These are phyloP conservation scores for Zymoseptoria pseudotritici DNA, from an alignment of 2,329 filamentous ascomycete genomes.

Conservation along the genomic window DNA sequence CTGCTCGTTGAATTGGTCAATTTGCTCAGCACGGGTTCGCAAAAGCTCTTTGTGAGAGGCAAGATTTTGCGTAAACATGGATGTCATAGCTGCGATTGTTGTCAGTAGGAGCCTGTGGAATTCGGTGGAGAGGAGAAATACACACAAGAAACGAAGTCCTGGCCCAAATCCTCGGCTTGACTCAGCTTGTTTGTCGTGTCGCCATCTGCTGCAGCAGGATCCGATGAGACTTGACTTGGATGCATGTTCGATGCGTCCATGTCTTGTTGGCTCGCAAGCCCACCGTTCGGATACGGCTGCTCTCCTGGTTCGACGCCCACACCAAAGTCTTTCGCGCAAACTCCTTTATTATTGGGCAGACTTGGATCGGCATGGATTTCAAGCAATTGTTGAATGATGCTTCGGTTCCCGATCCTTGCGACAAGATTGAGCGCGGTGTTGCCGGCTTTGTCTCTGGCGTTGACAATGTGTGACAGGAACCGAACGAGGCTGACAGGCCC, in stretches of 20 bases:
- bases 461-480: constrained; percentile 96
- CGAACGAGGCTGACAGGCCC: constrained; percentile 78
- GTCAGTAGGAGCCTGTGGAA: constrained; percentile 9
- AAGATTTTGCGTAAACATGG: constrained; percentile 71
- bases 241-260: neutral
- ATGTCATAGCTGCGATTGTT: constrained; percentile 60
- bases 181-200: constrained; percentile 32
- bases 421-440: constrained; percentile 94
- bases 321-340: constrained; percentile 89
- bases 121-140: constrained; percentile 20
- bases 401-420: constrained; percentile 83
- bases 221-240: neutral
- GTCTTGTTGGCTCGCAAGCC: constrained; percentile 19
- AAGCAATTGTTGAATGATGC: constrained; percentile 91
- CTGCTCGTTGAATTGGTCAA: constrained; percentile 73
- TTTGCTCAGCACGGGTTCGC: constrained; percentile 71
- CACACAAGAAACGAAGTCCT: constrained; percentile 73
- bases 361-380: constrained; percentile 93
- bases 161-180: constrained; percentile 63
- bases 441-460: constrained; percentile 85
- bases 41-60: constrained; percentile 73
- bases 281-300: constrained; percentile 17
- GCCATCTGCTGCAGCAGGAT: constrained; percentile 14
- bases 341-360: constrained; percentile 81
- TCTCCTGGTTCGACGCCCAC: constrained; percentile 62